Conservation (phyloP, 1,284 basidiomycete genomes). For the Ustilago curta region DNA sequence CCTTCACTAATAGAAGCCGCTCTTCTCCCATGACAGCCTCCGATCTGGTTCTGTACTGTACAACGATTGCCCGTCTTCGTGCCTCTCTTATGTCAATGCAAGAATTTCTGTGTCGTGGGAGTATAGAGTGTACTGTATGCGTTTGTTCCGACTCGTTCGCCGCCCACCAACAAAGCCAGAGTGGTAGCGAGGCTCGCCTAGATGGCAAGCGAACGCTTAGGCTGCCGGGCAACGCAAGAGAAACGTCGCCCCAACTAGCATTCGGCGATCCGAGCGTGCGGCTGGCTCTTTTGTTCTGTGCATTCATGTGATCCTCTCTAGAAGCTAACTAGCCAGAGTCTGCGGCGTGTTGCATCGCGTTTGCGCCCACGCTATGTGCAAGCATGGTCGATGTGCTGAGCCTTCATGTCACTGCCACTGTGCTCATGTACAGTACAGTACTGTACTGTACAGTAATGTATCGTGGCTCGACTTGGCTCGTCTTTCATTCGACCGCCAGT, state of each 20-base stretch:
- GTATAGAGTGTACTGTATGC: not conserved
- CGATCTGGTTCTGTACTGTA: too few relatives aligned
- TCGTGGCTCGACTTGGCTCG: too few relatives aligned
- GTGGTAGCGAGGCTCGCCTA: conserved; percentile 18
- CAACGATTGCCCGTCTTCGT: too few relatives aligned
- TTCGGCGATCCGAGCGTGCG: not conserved
- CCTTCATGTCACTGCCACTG: too few relatives aligned
- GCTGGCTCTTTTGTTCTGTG: not conserved
- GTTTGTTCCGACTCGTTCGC: not conserved
- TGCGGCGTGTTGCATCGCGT: not conserved
- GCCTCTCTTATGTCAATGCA: not conserved
- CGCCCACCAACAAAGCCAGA: not conserved
- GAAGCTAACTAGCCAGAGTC: not conserved
- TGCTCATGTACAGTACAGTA: too few relatives aligned
- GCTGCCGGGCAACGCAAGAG: conserved; percentile 5
- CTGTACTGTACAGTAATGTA: too few relatives aligned
- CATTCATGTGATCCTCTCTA: too few relatives aligned
- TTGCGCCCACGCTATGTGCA: too few relatives aligned
- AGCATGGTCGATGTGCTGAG: too few relatives aligned
- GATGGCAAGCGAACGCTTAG: not conserved
- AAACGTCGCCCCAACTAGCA: not conserved
- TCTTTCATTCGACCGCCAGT: too few relatives aligned
- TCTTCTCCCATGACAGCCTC: too few relatives aligned
- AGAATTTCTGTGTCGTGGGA: not conserved
- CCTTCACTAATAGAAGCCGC: too few relatives aligned